A percentile compares a stretch with the other conserved stretches of the same genome.
Evolutionary conservation across 208 protist genomes (phyloP).

Genomic region (Trypanosoma rangeli): DNA sequence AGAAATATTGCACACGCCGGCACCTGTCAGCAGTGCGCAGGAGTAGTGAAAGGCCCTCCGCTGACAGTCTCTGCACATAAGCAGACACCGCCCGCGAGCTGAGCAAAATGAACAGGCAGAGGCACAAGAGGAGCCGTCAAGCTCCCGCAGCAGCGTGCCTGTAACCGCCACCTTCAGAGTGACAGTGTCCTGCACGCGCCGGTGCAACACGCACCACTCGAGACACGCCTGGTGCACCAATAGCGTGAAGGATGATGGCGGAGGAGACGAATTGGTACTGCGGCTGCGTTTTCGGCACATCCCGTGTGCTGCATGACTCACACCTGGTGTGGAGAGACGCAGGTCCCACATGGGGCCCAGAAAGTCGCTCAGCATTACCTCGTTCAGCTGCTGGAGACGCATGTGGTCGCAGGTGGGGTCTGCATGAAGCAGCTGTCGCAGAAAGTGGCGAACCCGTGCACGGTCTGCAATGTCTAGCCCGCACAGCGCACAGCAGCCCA

Average conservation of each 20-base stretch:
- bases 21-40: conserved; percentile 72
- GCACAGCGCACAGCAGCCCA: conserved; percentile 60
- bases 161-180: conserved; percentile 3
- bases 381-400: conserved; percentile 47
- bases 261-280: background rate
- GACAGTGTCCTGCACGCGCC: background rate
- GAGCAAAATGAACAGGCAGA: conserved; percentile 25
- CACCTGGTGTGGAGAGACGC: conserved; percentile 3
- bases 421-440: conserved; percentile 42
- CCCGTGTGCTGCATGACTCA: background rate
- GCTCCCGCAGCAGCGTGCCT: conserved; percentile 14
- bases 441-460: conserved; percentile 37
- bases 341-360: conserved; percentile 72
- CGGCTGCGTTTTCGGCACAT: conserved; percentile 5
- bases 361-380: conserved; percentile 41
- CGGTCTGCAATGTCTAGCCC: conserved; percentile 58
- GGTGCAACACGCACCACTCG: conserved; percentile 62
- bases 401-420: conserved; percentile 41
- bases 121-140: conserved; percentile 7
- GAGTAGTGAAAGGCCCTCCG: conserved; percentile 50
- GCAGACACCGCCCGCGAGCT: conserved; percentile 6
- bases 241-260: background rate
- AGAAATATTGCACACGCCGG: conserved; percentile 46
- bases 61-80: conserved; percentile 20
- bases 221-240: conserved; percentile 75